Evolutionary conservation across 2,329 filamentous ascomycete genomes (phyloP).

Genomic region (Ophiostoma sp.): DNA sequence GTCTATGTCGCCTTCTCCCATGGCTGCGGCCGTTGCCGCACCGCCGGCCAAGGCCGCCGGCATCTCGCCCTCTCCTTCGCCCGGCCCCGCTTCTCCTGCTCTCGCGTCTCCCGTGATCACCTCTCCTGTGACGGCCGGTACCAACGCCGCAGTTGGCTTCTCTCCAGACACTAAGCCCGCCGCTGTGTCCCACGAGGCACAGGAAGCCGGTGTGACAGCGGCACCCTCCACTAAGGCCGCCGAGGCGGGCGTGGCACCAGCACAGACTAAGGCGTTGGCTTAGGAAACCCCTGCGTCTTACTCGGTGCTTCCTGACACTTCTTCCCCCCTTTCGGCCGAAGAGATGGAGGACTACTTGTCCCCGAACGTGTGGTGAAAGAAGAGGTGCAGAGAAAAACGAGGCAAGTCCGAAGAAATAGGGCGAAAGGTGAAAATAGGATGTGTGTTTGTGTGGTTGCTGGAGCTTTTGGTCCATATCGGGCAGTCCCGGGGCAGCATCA

Average conservation of each 20-base stretch:
- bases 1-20: not conserved
- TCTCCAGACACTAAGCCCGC: not conserved
- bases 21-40: not conserved
- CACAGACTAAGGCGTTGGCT: not conserved
- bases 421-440: not conserved
- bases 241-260: slow-evolving; percentile 11
- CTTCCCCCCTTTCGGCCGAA: not conserved
- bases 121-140: slow-evolving; percentile 8
- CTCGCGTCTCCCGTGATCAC: not conserved
- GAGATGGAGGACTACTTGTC: slow-evolving; percentile 21
- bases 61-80: not conserved
- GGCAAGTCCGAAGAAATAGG: slow-evolving; percentile 1
- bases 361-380: slow-evolving; percentile 1
- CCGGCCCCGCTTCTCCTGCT: slow-evolving; percentile 2
- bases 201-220: slow-evolving; percentile 50
- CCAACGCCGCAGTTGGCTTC: slow-evolving; percentile 29
- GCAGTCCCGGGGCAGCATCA: not conserved
- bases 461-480: not conserved
- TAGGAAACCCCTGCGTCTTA: slow-evolving; percentile 7
- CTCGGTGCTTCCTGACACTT: not conserved
- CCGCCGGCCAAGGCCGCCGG: not conserved
- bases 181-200: slow-evolving; percentile 39
- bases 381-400: not conserved
- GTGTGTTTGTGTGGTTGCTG: not conserved
- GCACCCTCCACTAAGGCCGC: slow-evolving; percentile 37